A percentile compares a stretch with the other conserved stretches of the same genome.
These are phyloP conservation scores for Monascus purpureus DNA, from an alignment of 495 filamentous ascomycete species.

Conservation along the genomic window DNA sequence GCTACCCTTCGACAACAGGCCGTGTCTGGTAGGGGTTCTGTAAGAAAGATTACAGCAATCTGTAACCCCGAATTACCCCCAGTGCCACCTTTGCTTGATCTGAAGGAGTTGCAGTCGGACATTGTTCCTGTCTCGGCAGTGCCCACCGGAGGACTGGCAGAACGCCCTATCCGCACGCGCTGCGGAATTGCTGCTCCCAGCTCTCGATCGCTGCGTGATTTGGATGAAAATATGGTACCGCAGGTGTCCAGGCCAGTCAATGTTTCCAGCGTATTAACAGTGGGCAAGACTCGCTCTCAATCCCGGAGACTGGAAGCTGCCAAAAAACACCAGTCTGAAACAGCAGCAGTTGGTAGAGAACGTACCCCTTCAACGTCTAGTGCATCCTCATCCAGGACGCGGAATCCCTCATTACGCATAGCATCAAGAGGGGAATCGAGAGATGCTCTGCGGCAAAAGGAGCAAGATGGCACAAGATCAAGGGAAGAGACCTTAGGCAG, in stretches of 20 bases:
- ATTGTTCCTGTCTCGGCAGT: background rate
- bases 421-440: slow-evolving; percentile 1
- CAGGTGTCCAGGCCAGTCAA: slow-evolving; percentile 18
- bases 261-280: slow-evolving; percentile 20
- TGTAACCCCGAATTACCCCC: slow-evolving; percentile 12
- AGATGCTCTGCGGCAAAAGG: slow-evolving; percentile 1
- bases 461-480: background rate
- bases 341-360: slow-evolving; percentile 10
- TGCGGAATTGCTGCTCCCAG: slow-evolving; percentile 25
- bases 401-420: slow-evolving; percentile 3
- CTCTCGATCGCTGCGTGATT: slow-evolving; percentile 17
- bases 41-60: slow-evolving; percentile 17
- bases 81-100: slow-evolving; percentile 8
- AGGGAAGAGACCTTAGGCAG: slow-evolving; percentile 4
- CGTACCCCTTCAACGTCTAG: slow-evolving; percentile 6
- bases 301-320: slow-evolving; percentile 26
- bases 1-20: slow-evolving; percentile 35
- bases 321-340: slow-evolving; percentile 8
- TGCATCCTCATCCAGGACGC: slow-evolving; percentile 1
- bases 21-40: slow-evolving; percentile 14
- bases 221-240: slow-evolving; percentile 15
- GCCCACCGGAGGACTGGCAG: slow-evolving; percentile 22
- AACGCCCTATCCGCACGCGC: slow-evolving; percentile 28
- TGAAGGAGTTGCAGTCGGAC: slow-evolving; percentile 7
- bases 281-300: slow-evolving; percentile 35